Percentiles rank a stretch among this genome's conserved stretches.
These are phyloP conservation scores for Hanseniaspora hatyaiensis DNA, from an alignment of 805 yeast genomes.

Conservation along the genomic window DNA sequence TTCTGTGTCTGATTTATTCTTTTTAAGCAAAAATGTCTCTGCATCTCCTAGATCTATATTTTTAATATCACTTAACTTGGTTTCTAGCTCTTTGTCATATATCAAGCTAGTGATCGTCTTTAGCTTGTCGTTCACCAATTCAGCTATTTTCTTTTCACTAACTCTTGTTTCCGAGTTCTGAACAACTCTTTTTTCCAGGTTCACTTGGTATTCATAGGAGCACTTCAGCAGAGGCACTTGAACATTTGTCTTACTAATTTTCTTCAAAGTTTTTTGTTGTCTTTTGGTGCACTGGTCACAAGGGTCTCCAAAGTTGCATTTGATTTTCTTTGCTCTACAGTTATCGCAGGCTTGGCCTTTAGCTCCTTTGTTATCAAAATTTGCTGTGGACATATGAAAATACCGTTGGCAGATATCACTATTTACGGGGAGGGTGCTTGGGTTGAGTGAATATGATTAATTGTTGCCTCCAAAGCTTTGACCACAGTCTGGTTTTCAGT, in stretches of 20 bases:
- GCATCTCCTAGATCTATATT: background rate
- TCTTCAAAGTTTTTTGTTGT: background rate
- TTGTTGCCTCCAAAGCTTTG: too few species aligned
- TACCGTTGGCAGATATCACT: too few species aligned
- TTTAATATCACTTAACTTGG: background rate
- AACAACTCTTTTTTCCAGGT: background rate
- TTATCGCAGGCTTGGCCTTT: slow-evolving; percentile 15
- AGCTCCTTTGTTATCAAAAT: background rate
- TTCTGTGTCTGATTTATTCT: background rate
- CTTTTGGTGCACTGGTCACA: slow-evolving; percentile 11
- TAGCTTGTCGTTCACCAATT: background rate
- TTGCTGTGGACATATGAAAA: too few species aligned
- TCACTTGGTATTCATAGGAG: slow-evolving; percentile 9
- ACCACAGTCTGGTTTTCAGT: too few species aligned
- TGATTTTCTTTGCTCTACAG: slow-evolving; percentile 15
- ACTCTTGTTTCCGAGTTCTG: background rate
- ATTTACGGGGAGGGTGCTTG: too few species aligned
- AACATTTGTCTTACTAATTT: background rate
- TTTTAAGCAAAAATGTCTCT: background rate
- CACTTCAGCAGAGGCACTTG: slow-evolving; percentile 6
- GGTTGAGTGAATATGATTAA: too few species aligned
- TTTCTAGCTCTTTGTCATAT: background rate
- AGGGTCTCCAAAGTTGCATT: slow-evolving; percentile 12
- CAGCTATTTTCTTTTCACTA: slow-evolving; percentile 4
- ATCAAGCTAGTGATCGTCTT: background rate